These are phyloP conservation scores for Clavispora carvajalis DNA, from an alignment of 805 yeast species.

Conservation along the genomic window DNA sequence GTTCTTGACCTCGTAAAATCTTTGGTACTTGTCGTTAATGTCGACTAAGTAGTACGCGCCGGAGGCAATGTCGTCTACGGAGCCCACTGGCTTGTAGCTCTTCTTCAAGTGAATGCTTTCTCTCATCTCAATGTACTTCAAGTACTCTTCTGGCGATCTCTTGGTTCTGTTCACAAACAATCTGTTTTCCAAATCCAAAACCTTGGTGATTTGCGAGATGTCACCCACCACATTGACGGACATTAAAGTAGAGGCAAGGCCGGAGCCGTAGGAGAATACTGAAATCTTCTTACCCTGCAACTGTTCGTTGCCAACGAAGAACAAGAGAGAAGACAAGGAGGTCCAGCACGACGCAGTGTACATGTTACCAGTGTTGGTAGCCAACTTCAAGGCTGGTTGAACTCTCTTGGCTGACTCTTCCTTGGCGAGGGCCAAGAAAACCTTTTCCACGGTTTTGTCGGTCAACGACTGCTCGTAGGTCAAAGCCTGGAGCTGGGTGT, in stretches of 20 bases:
- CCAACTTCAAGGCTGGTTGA: conserved; percentile 73
- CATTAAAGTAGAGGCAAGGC: conserved; percentile 87
- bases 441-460: conserved; percentile 80
- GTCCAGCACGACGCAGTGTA: conserved; percentile 94
- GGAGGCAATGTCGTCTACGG: conserved; percentile 58
- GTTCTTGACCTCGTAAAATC: conserved; percentile 64
- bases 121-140: conserved; percentile 75
- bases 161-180: conserved; percentile 58
- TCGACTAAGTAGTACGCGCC: conserved; percentile 83
- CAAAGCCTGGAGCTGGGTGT: conserved; percentile 44
- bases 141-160: conserved; percentile 75
- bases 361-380: conserved; percentile 98
- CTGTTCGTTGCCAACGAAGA: conserved; percentile 65
- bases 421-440: conserved; percentile 74
- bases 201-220: conserved; percentile 56
- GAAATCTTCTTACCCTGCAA: conserved; percentile 84
- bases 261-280: conserved; percentile 95
- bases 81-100: conserved; percentile 72
- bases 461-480: conserved; percentile 73
- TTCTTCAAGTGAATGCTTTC: conserved; percentile 86
- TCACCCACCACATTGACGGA: conserved; percentile 80
- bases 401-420: conserved; percentile 63
- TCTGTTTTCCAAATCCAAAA: conserved; percentile 62
- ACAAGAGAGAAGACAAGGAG: conserved; percentile 75
- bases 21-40: conserved; percentile 84